Percentiles rank a stretch among this genome's conserved stretches.
These are phyloP conservation scores for Vaucheria bursata DNA, from an alignment of 352 stramenopile species.

Conservation along the genomic window DNA sequence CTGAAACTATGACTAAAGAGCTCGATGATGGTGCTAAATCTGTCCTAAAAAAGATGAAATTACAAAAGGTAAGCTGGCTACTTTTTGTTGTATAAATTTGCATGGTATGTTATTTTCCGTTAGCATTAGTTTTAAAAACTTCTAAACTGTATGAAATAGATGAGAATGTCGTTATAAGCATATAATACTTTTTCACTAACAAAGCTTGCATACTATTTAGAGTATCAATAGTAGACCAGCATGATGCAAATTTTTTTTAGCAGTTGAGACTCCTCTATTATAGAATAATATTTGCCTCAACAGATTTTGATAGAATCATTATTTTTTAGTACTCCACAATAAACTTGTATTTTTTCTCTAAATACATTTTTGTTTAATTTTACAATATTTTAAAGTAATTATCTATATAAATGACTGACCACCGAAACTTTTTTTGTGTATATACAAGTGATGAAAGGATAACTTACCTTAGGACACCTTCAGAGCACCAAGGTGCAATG, in stretches of 20 bases:
- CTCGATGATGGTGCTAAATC: conserved; percentile 29
- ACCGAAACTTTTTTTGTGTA: too few relatives aligned
- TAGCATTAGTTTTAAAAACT: neutral
- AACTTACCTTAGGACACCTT: neutral
- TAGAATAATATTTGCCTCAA: too few relatives aligned
- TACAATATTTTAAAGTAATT: neutral
- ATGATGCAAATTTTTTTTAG: neutral
- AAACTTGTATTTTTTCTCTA: neutral
- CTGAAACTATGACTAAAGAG: conserved; percentile 34
- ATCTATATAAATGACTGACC: neutral
- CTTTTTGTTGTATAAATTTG: conserved; percentile 3
- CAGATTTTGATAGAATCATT: neutral
- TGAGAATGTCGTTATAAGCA: neutral
- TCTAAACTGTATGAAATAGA: neutral
- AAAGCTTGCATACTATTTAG: neutral
- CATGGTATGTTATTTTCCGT: neutral
- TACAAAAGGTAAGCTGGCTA: conserved; percentile 23
- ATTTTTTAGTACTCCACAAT: neutral
- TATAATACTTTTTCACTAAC: neutral
- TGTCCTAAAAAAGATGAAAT: conserved; percentile 25
- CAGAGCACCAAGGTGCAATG: too few relatives aligned
- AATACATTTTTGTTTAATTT: neutral
- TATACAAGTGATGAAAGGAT: neutral
- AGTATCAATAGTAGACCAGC: neutral
- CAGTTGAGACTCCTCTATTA: neutral